phyloP scores from a whole-genome alignment of 495 filamentous ascomycete species.

The Aspergillus baeticus region DNA sequence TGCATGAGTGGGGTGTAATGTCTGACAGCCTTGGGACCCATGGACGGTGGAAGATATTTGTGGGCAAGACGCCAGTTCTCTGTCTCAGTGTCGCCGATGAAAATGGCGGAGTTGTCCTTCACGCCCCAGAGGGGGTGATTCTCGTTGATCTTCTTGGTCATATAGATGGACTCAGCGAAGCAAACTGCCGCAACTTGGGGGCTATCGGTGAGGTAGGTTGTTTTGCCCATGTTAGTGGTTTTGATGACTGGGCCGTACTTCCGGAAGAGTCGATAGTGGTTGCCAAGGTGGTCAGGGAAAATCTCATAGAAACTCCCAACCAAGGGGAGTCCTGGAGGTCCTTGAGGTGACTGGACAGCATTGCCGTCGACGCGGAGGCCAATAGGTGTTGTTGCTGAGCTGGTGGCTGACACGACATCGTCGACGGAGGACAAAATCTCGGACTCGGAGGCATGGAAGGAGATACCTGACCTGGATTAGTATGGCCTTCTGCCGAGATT shows the following conservation, averaged over 20 bases:
- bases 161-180: conserved; percentile 44
- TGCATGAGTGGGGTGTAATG: conserved; percentile 56
- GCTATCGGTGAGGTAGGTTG: conserved; percentile 48
- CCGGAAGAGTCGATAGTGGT: conserved; percentile 55
- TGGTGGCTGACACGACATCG: conserved; percentile 24
- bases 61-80: conserved; percentile 46
- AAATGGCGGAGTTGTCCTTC: conserved; percentile 49
- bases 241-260: conserved; percentile 55
- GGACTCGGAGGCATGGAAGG: conserved; percentile 31
- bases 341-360: conserved; percentile 39
- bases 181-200: conserved; percentile 37
- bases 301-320: conserved; percentile 55
- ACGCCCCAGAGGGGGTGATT: conserved; percentile 50
- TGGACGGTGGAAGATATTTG: conserved; percentile 54
- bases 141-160: conserved; percentile 52
- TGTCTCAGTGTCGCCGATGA: conserved; percentile 52
- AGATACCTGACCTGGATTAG: conserved; percentile 27
- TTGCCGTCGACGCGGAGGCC: conserved; percentile 46
- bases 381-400: conserved; percentile 22
- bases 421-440: conserved; percentile 23
- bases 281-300: conserved; percentile 59
- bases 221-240: conserved; percentile 54
- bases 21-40: conserved; percentile 52
- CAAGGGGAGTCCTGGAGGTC: conserved; percentile 48
- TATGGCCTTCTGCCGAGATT: not conserved